These are phyloP conservation scores for Dalbergia cochinchinensis DNA, from an alignment of 306 rosid species.

Conservation along the genomic window DNA sequence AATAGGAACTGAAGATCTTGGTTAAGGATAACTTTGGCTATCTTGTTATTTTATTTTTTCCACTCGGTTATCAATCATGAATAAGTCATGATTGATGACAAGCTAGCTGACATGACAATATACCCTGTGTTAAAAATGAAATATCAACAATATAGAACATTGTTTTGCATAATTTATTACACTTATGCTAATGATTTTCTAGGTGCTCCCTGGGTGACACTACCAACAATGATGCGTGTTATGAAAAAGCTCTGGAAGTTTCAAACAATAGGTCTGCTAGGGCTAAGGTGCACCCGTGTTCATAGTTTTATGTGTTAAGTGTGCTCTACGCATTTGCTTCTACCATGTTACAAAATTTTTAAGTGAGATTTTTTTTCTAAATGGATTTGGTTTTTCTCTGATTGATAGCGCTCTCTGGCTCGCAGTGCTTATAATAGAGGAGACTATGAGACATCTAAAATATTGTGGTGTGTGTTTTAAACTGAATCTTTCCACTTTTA, in stretches of 20 bases:
- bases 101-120: constrained; percentile 13
- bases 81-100: constrained; percentile 29
- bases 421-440: constrained; percentile 98
- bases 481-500: constrained; percentile 28
- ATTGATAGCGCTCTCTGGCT: constrained; percentile 86
- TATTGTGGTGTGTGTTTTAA: constrained; percentile 55
- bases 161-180: constrained; percentile 35
- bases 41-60: not conserved
- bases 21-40: not conserved
- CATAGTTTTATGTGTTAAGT: not conserved
- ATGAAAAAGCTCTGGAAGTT: constrained; percentile 90
- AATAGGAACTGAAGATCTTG: not conserved
- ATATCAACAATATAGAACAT: constrained; percentile 1
- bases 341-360: constrained; percentile 12
- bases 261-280: constrained; percentile 85
- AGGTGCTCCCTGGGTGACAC: constrained; percentile 98
- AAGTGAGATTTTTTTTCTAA: constrained; percentile 1
- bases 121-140: constrained; percentile 21
- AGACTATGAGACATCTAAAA: constrained; percentile 77
- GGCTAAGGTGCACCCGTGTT: constrained; percentile 73
- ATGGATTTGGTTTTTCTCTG: constrained; percentile 27
- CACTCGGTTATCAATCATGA: constrained; percentile 14
- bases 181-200: constrained; percentile 43
- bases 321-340: constrained; percentile 28
- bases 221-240: constrained; percentile 80